A percentile compares a stretch with the other conserved stretches of the same genome.
Conservation (phyloP, 371 early-diverging fungal genomes). For the Blakeslea trispora region DNA sequence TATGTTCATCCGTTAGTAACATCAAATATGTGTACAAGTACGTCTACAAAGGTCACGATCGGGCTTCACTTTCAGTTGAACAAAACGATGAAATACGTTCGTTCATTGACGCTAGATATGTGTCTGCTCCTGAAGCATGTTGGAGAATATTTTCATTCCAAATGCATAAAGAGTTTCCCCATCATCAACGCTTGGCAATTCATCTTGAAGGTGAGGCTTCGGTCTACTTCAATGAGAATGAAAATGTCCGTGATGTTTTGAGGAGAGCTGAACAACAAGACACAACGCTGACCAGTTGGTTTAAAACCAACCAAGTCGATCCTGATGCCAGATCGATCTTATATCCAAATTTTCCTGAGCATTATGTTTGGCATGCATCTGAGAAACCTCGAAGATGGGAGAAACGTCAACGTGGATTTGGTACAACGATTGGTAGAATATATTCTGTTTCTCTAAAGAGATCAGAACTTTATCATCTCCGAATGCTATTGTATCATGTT, state of each 20-base stretch:
- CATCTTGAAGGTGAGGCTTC: too few species aligned
- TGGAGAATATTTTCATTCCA: conserved; percentile 30
- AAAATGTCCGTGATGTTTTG: background rate
- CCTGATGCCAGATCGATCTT: conserved; percentile 12
- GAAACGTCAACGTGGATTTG: background rate
- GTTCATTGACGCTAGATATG: conserved; percentile 16
- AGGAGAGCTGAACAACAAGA: background rate
- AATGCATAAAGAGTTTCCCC: conserved; percentile 18
- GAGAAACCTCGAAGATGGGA: background rate
- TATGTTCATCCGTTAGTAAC: conserved; percentile 19
- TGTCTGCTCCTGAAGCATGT: conserved; percentile 26
- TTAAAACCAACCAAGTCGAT: background rate
- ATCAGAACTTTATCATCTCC: conserved; percentile 21
- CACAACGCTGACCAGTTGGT: background rate
- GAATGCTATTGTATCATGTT: conserved; percentile 15
- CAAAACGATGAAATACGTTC: too few species aligned
- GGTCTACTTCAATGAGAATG: background rate
- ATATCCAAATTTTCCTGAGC: conserved; percentile 17
- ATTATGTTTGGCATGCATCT: conserved; percentile 10
- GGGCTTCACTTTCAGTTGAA: background rate
- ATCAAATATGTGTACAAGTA: conserved; percentile 30
- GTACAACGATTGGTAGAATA: conserved; percentile 15
- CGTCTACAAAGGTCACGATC: conserved; percentile 33
- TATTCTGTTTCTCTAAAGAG: conserved; percentile 24
- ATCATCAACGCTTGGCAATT: background rate